Evolutionary conservation across 2,329 filamentous ascomycete species (phyloP), one percentile per base, ranked within the genome.

Genomic region (Akanthomyces muscarius): DNA sequence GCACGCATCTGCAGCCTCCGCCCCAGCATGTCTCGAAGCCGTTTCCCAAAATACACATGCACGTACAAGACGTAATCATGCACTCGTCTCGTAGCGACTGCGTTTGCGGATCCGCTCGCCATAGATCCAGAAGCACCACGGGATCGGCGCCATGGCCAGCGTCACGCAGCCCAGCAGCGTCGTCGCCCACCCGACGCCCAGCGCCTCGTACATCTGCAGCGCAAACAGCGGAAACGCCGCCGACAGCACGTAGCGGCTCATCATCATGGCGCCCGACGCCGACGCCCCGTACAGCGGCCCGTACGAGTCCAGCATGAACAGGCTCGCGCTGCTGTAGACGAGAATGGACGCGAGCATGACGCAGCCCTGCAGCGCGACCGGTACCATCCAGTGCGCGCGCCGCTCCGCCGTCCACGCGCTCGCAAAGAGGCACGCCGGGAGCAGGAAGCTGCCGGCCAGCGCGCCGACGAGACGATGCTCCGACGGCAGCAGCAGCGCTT

Each of bases 391-490:
- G 57, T 70, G 67, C 3, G 68, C 66, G 8, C 58, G 64, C 54
- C 63, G 63, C 47, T 71, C 65, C 6, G 68, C 69, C 4, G 87
- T 89, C 87, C 87, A 90, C 1, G 86, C 87, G 67, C 89, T 89
- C 79, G 84, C 85, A 78, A 90, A 89, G 21, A 90, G 76, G 5
- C 86, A 85, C 21, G 87, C 71, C 3, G 89, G 89, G 4, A 91
- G 76, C 4, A 82, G 76, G 23, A 89, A 71, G 16, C 83, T 83
- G 11, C 88, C 89, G 42, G 90, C 70, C 65, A 90, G 81, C 54
- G 82, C 82, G 5, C 84, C 80, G 0, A 84, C 83, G 2, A 92
- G 78, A 23, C 89, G 82, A 11, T 86, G 82, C 74, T 92, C 89
- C 0, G 88, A 86, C 0, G 88, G 83, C 1, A 71, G 56, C 11